Percentiles rank a stretch among this genome's conserved stretches.
Evolutionary conservation across 305 asterid species (phyloP).

Genomic region (Withania somnifera): DNA sequence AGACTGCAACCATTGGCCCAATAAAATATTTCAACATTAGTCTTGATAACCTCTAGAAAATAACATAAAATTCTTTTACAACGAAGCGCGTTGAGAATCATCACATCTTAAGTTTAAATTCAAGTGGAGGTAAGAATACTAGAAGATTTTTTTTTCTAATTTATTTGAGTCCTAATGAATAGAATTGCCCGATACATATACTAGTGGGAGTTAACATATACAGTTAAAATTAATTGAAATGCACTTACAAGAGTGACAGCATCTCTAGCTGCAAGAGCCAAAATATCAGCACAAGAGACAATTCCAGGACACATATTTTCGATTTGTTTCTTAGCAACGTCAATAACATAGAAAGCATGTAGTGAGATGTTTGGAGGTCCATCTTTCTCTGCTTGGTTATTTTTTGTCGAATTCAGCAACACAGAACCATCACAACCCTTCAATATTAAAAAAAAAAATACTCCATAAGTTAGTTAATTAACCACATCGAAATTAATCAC

Average conservation of each 20-base stretch:
- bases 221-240: too few species aligned
- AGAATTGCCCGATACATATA: too few species aligned
- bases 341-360: slow-evolving; percentile 42
- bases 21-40: background rate
- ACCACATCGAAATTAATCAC: too few species aligned
- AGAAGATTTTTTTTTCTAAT: background rate
- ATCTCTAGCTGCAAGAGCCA: slow-evolving; percentile 6
- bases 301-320: slow-evolving; percentile 25
- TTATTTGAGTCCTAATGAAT: fast-evolving
- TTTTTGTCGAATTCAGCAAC: slow-evolving; percentile 23
- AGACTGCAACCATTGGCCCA: slow-evolving; percentile 17
- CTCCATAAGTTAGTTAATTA: background rate
- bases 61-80: background rate
- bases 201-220: too few species aligned
- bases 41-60: background rate
- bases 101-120: background rate
- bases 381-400: slow-evolving; percentile 25
- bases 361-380: slow-evolving; percentile 33
- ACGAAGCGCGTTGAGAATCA: background rate
- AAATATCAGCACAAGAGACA: slow-evolving; percentile 8
- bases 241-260: slow-evolving; percentile 3
- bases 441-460: background rate
- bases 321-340: slow-evolving; percentile 47
- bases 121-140: background rate
- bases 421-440: slow-evolving; percentile 40